These are phyloP conservation scores for Dunaliella sp. DNA, from an alignment of 139 green algal genomes.

Conservation along the genomic window DNA sequence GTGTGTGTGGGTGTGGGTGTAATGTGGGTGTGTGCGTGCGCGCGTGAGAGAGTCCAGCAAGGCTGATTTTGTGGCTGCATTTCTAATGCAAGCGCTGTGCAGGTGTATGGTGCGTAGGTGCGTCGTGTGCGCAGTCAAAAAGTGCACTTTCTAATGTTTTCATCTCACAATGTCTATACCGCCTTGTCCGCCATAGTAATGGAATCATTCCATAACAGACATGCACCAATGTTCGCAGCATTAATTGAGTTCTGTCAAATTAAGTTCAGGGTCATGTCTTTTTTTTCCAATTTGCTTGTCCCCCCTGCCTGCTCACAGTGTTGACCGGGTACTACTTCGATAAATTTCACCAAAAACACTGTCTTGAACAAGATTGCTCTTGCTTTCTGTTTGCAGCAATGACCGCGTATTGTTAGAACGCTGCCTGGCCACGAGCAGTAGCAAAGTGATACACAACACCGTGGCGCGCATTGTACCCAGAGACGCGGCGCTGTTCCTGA, in stretches of 20 bases:
- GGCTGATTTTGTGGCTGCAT: conserved; percentile 66
- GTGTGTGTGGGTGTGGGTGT: no score
- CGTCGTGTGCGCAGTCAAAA: no score
- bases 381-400: conserved; percentile 41
- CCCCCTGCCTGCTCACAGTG: background rate
- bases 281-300: background rate
- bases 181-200: background rate
- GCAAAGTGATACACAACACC: conserved; percentile 59
- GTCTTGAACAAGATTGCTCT: no score
- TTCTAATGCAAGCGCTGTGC: conserved; percentile 65
- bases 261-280: background rate
- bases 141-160: no score
- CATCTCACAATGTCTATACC: no score
- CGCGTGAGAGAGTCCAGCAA: conserved; percentile 32
- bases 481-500: conserved; percentile 57
- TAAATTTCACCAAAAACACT: no score
- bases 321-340: no score
- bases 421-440: conserved; percentile 47
- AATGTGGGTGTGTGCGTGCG: no score
- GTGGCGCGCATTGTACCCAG: conserved; percentile 54
- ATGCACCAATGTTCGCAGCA: background rate
- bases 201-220: background rate
- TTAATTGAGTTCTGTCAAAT: background rate
- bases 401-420: conserved; percentile 63
- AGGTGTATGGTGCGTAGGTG: no score